Base-by-base conservation (phyloP, 2,329 filamentous ascomycete species). In the Fusarium pilosicola region DNA sequence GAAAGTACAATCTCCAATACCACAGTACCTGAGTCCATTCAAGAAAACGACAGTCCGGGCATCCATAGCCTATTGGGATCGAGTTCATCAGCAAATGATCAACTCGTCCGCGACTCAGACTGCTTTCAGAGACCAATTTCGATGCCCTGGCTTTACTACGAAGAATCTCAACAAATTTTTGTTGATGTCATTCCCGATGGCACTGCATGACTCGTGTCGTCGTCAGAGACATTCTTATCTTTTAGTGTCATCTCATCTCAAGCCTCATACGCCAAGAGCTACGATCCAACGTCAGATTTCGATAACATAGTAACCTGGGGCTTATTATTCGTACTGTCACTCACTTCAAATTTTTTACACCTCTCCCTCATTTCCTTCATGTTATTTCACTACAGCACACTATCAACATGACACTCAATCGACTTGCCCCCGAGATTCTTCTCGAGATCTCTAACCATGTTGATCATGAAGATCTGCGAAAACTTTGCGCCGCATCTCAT, bases 211-310 rank as follows among this genome's bases (percentile, higher is more conserved):
- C 51, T 55, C 51, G 20, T 18, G 24, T 41, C 13, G 34, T 55
- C 51, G 20, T 55, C 34, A 55, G n/a, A 52, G 48, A 34, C 20
- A 55, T 41, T n/a, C 51, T 55, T 55, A 55, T 55, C 51, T 28
- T n/a, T 39, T 39, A 54, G 34, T 54, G 51, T 10, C 51, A 17
- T 39, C 24, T n/a, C 34, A 18, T 10, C 51, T 39, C 34, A 28
- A 55, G 34, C 51, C 34, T 55, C 51, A 28, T 41, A 28, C 34
- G 34, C 51, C 24, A 55, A 55, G 24, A n/a, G 20, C 24, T 34
- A 55, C 24, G 34, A 55, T 41, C 51, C 34, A 55, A 55, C 34
- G 51, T 41, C 51, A 55, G 34, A 55, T 55, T 55, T 55, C 20
- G 24, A 28, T 28, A 38, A 38, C 32, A 1, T 34, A 1, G 3